Base-by-base conservation (phyloP, 306 rosid species). In the Begonia loranthoides region DNA sequence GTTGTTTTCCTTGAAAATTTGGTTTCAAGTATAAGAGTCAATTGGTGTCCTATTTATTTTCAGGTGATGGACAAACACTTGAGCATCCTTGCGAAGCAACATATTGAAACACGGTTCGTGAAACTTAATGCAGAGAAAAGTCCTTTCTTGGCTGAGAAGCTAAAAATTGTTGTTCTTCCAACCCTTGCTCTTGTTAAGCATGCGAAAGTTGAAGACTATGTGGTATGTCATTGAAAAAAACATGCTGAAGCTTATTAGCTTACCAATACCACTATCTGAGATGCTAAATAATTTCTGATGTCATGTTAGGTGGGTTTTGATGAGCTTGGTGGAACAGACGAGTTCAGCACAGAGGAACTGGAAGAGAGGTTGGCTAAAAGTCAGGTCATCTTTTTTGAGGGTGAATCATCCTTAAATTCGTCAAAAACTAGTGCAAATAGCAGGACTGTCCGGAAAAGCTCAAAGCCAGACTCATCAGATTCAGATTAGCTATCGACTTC, bases 51-150 rank as follows among this genome's bases (percentile, higher is more conserved):
- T 24, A 6, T 6, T 24, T 24, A 3, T 24, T 24, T 66, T 61
- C 78, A 90, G 99, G 99, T 90, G 64, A 33, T 82, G 70, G 99
- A 90, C 79, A 90, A 90, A 71, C 99, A 90, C 76, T 46, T 90
- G 61, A 67, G 74, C 52, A 33, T 78, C 58, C 63, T 90, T 71
- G 95, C 99, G 0, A 74, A 90, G 88, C 94, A 82, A 66, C 99
- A 82, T 63, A 40, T 86, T 0, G 99, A 86, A 74, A 86, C 99
- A n/a, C 94, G 94, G 24, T 80, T 86, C 55, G 73, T 80, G 57
- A 90, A 80, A 68, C 62, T 90, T 38, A 55, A 86, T 52, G 99
- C 95, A 3, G 99, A 90, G 75, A 90, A 90, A 69, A 82, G 95
- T 66, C 99, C 99, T 0, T 90, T 85, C 73, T 66, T 90, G 66